These are phyloP conservation scores for Cunninghamia lanceolata DNA, from an alignment of 75 land plant species.

Conservation along the genomic window DNA sequence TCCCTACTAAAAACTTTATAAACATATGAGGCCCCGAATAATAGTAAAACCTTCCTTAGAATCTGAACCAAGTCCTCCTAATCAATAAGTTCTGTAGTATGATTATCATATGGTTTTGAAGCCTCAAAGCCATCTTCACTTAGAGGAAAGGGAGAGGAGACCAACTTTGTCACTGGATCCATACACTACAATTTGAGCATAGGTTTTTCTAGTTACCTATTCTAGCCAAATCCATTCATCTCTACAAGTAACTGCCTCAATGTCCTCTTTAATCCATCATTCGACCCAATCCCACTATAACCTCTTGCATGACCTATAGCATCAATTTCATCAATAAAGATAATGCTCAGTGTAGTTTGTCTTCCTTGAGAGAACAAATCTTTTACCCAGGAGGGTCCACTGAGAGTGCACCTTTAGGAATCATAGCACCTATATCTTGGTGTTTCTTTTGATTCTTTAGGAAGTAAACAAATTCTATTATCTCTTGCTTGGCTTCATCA, in stretches of 20 bases:
- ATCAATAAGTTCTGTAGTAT: constrained; percentile 40
- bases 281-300: constrained; percentile 33
- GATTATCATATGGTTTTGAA: constrained; percentile 45
- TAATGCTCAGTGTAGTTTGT: constrained; percentile 43
- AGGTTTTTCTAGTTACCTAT: too few species aligned
- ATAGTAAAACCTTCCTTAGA: too few species aligned
- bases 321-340: constrained; percentile 72
- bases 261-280: constrained; percentile 57
- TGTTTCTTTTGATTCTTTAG: constrained; percentile 53
- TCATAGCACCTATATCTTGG: constrained; percentile 52
- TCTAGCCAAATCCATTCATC: constrained; percentile 75
- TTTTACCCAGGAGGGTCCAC: constrained; percentile 70
- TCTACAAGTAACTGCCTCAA: constrained; percentile 57
- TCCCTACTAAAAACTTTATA: too few species aligned
- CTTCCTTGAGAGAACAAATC: constrained; percentile 55
- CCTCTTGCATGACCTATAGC: constrained; percentile 67
- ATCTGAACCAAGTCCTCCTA: constrained; percentile 35
- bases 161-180: constrained; percentile 52
- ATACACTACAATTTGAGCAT: constrained; percentile 50
- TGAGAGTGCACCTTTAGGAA: constrained; percentile 54
- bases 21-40: too few species aligned
- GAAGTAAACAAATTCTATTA: constrained; percentile 60
- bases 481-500: constrained; percentile 59
- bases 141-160: constrained; percentile 47
- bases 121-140: constrained; percentile 39